Evolutionary conservation across 2,329 filamentous ascomycete species (phyloP).

Genomic region (Pseudogymnoascus verrucosus): DNA sequence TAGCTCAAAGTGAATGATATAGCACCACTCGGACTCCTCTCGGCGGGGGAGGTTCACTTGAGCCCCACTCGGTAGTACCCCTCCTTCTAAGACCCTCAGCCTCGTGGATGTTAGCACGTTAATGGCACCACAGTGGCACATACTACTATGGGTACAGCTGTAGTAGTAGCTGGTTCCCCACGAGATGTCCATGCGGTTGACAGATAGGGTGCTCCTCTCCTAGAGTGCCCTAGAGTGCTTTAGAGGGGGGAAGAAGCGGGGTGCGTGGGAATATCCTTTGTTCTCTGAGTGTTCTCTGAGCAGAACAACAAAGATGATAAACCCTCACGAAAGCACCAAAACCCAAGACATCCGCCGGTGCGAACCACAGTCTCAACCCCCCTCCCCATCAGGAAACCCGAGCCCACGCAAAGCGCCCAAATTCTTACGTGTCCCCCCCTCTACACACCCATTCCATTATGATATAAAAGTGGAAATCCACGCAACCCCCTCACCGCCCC

Average conservation of each 20-base stretch:
- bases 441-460: background rate
- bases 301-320: background rate
- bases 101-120: background rate
- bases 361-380: too few species aligned
- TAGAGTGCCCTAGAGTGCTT: background rate
- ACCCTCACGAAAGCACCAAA: too few species aligned
- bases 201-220: background rate
- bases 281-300: background rate
- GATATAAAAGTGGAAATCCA: conserved; percentile 1
- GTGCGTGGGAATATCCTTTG: background rate
- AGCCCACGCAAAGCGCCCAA: background rate
- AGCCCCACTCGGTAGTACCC: background rate
- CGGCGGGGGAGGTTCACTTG: background rate
- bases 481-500: background rate
- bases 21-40: background rate
- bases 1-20: background rate
- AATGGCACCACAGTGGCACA: background rate
- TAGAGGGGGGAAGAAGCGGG: background rate
- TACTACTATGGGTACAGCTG: background rate
- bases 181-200: background rate
- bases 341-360: too few species aligned
- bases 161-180: background rate
- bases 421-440: background rate
- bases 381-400: background rate
- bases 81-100: background rate